phyloP scores from a whole-genome alignment of 2,329 filamentous ascomycete species.

The Chalaropsis thielavioides region DNA sequence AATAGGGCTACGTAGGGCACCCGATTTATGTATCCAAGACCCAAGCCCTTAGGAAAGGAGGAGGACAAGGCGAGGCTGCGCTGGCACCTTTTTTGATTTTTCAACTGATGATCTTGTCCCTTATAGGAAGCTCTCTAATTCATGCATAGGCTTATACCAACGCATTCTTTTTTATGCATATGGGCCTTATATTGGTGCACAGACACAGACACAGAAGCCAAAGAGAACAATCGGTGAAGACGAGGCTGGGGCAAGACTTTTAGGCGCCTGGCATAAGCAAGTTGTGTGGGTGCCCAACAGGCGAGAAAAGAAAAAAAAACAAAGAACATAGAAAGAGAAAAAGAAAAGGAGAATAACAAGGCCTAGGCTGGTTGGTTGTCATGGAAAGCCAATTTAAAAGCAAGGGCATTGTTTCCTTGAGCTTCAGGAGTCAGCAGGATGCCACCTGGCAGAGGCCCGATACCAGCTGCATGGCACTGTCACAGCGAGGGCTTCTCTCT shows the following conservation, averaged over 20 bases:
- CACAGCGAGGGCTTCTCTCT: background rate
- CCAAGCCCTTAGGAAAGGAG: no score
- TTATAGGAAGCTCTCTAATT: background rate
- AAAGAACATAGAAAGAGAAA: background rate
- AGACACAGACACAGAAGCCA: background rate
- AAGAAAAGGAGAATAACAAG: background rate
- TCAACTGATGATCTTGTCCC: background rate
- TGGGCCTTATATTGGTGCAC: background rate
- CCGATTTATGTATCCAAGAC: no score
- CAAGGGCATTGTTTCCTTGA: background rate
- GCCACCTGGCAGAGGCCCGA: background rate
- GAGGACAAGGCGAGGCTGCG: no score
- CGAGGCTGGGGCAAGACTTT: conserved; percentile 1
- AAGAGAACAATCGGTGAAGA: conserved; percentile 9
- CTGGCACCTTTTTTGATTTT: no score
- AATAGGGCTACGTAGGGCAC: no score
- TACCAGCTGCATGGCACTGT: background rate
- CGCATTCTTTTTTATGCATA: background rate
- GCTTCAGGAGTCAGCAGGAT: background rate
- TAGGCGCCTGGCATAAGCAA: background rate
- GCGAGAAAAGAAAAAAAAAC: background rate
- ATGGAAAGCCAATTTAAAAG: conserved; percentile 4
- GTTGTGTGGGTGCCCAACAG: background rate
- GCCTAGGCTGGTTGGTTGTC: conserved; percentile 4
- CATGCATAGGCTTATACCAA: background rate